These are phyloP conservation scores for Myxozyma geophila DNA, from an alignment of 805 yeast species.

Conservation along the genomic window DNA sequence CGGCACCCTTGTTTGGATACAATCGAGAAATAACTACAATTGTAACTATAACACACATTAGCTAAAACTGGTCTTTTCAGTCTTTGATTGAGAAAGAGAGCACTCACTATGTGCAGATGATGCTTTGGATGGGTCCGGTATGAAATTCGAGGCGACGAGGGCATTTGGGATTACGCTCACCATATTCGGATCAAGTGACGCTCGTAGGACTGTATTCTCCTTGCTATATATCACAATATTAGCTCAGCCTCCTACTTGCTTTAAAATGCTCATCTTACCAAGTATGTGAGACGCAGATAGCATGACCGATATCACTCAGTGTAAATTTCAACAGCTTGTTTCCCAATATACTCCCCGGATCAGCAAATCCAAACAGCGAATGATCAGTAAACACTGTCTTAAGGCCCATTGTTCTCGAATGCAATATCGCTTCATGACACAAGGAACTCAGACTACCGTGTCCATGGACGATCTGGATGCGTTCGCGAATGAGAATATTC, in stretches of 20 bases:
- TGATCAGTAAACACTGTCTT: constrained; percentile 94
- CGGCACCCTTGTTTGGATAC: constrained; percentile 97
- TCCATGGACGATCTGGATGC: constrained; percentile 88
- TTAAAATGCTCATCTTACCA: constrained; percentile 40
- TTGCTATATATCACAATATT: constrained; percentile 53
- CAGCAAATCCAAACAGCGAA: constrained; percentile 91
- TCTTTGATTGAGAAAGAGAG: not conserved
- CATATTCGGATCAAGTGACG: constrained; percentile 72
- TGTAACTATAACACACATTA: constrained; percentile 51
- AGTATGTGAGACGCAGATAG: constrained; percentile 95
- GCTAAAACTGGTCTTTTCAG: too few relatives aligned
- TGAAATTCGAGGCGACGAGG: constrained; percentile 82
- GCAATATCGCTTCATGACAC: constrained; percentile 90
- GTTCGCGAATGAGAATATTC: constrained; percentile 82
- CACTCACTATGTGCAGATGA: constrained; percentile 46
- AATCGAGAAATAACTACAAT: constrained; percentile 89
- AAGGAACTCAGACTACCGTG: constrained; percentile 88
- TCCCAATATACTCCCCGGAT: constrained; percentile 78
- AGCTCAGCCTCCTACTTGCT: not conserved
- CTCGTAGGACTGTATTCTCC: constrained; percentile 90
- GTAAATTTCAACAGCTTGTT: constrained; percentile 86
- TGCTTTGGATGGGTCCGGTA: constrained; percentile 45
- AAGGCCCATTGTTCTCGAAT: constrained; percentile 90
- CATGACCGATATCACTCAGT: constrained; percentile 83
- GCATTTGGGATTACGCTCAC: constrained; percentile 97